These are phyloP conservation scores for Kluyveromyces aestuarii DNA, from an alignment of 805 yeast genomes.

Conservation along the genomic window DNA sequence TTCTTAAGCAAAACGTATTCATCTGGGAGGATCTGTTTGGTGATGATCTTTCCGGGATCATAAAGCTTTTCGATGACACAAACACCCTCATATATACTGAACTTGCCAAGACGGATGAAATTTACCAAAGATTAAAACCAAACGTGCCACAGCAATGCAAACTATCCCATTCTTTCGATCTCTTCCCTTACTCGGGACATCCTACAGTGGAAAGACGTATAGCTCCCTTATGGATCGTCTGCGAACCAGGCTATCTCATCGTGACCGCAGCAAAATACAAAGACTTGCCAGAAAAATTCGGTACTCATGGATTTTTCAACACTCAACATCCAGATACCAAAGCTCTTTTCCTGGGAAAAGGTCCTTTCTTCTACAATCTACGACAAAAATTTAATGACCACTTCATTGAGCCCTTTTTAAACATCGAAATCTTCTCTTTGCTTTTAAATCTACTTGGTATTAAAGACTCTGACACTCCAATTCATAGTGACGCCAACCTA, in stretches of 20 bases:
- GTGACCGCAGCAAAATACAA: conserved; percentile 38
- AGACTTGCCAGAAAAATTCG: conserved; percentile 31
- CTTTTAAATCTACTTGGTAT: conserved; percentile 55
- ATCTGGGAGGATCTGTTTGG: conserved; percentile 66
- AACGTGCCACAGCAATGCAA: conserved; percentile 22
- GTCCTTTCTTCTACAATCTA: conserved; percentile 56
- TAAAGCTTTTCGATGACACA: not conserved
- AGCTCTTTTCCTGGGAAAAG: conserved; percentile 68
- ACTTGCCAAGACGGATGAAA: conserved; percentile 20
- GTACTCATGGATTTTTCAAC: conserved; percentile 74
- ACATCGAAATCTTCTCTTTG: conserved; percentile 65
- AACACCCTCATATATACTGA: not conserved
- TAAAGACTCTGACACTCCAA: conserved; percentile 3
- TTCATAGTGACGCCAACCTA: not conserved
- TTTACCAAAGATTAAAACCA: conserved; percentile 35
- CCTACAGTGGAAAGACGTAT: conserved; percentile 33
- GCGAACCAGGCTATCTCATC: conserved; percentile 71
- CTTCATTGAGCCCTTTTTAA: conserved; percentile 51
- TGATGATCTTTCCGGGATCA: conserved; percentile 31
- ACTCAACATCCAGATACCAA: conserved; percentile 74
- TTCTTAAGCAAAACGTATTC: conserved; percentile 40
- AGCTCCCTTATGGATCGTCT: conserved; percentile 82
- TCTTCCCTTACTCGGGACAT: not conserved
- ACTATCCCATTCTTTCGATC: not conserved
- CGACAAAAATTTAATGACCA: conserved; percentile 10